Evolutionary conservation across 768 basidiomycete species (phyloP).

Genomic region (Imleria badia): DNA sequence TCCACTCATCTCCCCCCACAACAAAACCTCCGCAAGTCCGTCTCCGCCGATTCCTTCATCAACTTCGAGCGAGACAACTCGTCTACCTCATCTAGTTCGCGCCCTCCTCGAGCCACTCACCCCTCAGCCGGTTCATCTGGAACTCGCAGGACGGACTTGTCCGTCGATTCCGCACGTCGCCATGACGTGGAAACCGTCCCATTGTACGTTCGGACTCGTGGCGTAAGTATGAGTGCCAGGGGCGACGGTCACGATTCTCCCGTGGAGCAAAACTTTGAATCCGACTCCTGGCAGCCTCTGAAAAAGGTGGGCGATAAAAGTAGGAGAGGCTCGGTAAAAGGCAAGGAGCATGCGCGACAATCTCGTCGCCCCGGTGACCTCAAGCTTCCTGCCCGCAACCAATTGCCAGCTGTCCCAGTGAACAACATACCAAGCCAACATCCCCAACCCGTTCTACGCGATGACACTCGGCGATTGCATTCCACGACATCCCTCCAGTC

Average conservation of each 20-base stretch:
- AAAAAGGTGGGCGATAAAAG: slow-evolving; percentile 42
- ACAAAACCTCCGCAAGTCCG: slow-evolving; percentile 60
- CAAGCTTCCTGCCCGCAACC: slow-evolving; percentile 58
- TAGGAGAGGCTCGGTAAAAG: slow-evolving; percentile 49
- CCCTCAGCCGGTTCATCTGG: slow-evolving; percentile 37
- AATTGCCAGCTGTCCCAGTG: slow-evolving; percentile 34
- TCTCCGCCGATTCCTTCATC: slow-evolving; percentile 77
- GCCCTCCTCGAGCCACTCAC: slow-evolving; percentile 40
- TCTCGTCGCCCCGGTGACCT: slow-evolving; percentile 57
- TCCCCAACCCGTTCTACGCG: slow-evolving; percentile 37
- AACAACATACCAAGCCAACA: slow-evolving; percentile 35
- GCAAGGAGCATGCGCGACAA: slow-evolving; percentile 41
- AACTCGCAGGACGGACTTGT: slow-evolving; percentile 28
- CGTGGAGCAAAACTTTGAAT: slow-evolving; percentile 47
- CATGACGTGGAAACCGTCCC: slow-evolving; percentile 26
- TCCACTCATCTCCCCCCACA: slow-evolving; percentile 26
- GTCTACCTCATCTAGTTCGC: slow-evolving; percentile 30
- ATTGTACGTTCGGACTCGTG: slow-evolving; percentile 49
- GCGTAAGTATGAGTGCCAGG: slow-evolving; percentile 53
- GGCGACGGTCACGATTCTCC: slow-evolving; percentile 42
- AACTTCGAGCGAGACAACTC: slow-evolving; percentile 41
- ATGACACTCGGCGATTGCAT: slow-evolving; percentile 40
- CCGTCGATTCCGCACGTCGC: slow-evolving; percentile 26
- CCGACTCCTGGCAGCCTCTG: slow-evolving; percentile 50
- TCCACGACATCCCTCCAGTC: slow-evolving; percentile 40